Evolutionary conservation across 2,329 filamentous ascomycete species (phyloP).

Genomic region (Acephala macrosclerotiorum): DNA sequence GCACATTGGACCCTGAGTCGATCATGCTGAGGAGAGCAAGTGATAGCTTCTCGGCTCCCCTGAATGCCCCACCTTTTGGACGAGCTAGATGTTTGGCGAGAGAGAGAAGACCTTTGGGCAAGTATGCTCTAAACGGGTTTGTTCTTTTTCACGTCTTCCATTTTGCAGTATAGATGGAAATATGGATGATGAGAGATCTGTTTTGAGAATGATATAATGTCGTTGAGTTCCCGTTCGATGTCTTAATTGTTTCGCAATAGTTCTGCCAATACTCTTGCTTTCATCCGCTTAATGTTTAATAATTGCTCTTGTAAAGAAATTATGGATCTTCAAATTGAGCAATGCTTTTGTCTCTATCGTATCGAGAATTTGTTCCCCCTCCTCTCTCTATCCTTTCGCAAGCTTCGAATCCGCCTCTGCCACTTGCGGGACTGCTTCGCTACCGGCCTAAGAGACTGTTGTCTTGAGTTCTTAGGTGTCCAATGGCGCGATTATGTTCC

Average conservation of each 20-base stretch:
- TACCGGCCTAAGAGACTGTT: too few relatives aligned
- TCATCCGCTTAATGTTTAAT: too few relatives aligned
- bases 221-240: neutral
- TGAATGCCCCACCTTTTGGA: neutral
- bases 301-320: too few relatives aligned
- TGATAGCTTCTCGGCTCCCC: conserved; percentile 4
- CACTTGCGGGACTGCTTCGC: too few relatives aligned
- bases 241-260: neutral
- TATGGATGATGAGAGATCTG: neutral
- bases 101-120: neutral
- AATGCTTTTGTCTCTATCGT: too few relatives aligned
- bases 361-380: too few relatives aligned
- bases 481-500: too few relatives aligned
- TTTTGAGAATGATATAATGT: neutral
- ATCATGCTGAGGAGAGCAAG: conserved; percentile 9
- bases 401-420: too few relatives aligned
- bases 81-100: neutral
- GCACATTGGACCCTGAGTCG: neutral
- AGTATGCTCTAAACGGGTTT: neutral
- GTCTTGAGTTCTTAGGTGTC: too few relatives aligned
- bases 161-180: neutral
- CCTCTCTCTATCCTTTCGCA: too few relatives aligned
- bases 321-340: too few relatives aligned
- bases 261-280: too few relatives aligned
- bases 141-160: neutral